Conservation (phyloP, 139 green algal species). For the Micromonas pusilla region DNA sequence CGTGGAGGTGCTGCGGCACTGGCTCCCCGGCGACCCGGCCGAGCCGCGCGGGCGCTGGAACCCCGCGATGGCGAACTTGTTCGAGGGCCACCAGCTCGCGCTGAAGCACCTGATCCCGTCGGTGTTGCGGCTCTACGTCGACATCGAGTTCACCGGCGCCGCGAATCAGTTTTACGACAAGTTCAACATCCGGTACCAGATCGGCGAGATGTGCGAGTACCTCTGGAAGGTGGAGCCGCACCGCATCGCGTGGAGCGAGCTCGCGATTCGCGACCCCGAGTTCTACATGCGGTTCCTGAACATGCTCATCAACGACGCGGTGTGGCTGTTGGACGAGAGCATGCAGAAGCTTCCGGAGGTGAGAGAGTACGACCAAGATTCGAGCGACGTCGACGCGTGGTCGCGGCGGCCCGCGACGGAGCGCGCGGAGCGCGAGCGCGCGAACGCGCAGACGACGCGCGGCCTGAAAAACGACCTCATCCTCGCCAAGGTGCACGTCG, state of each 20-base stretch:
- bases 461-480: conserved; percentile 2
- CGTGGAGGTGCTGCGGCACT: conserved; percentile 61
- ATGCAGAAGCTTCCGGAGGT: conserved; percentile 74
- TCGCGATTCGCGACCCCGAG: background rate
- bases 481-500: conserved; percentile 15
- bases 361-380: conserved; percentile 32
- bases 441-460: background rate
- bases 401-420: conserved; percentile 33
- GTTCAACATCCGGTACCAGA: conserved; percentile 74
- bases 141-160: conserved; percentile 47
- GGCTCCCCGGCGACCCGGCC: conserved; percentile 37
- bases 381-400: conserved; percentile 56
- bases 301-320: conserved; percentile 87
- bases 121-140: conserved; percentile 82
- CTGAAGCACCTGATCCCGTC: conserved; percentile 63
- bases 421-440: conserved; percentile 20
- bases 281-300: conserved; percentile 38
- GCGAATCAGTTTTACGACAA: conserved; percentile 86
- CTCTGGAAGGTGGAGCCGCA: conserved; percentile 71
- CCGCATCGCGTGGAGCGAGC: conserved; percentile 40
- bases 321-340: conserved; percentile 78
- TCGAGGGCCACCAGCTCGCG: conserved; percentile 76
- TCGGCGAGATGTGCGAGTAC: conserved; percentile 78
- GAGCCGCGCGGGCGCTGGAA: background rate
- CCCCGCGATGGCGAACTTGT: conserved; percentile 38